A percentile compares a stretch with the other conserved stretches of the same genome.
phyloP scores from a whole-genome alignment of 78 protist genomes.

The Chrysochromulina parva region DNA sequence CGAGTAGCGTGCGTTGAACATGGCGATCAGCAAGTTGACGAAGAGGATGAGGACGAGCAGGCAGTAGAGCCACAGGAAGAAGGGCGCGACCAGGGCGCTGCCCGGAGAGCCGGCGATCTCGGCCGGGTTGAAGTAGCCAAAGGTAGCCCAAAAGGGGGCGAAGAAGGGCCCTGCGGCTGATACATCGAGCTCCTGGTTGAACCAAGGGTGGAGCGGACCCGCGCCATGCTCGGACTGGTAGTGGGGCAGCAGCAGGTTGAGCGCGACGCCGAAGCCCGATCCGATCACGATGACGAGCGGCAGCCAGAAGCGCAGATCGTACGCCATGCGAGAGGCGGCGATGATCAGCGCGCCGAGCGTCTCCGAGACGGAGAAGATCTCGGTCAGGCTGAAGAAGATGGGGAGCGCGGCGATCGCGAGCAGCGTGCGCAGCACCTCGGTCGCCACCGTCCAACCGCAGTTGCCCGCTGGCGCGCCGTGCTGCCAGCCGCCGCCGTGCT shows the following conservation, averaged over 20 bases:
- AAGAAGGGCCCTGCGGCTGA: neutral
- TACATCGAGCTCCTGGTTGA: neutral
- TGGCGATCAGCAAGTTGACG: slow-evolving; percentile 6
- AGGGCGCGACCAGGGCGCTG: neutral
- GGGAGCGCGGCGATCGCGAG: neutral
- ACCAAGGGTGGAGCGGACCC: neutral
- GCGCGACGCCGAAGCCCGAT: neutral
- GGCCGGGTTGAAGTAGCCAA: neutral
- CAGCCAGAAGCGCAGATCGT: neutral
- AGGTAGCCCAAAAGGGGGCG: neutral
- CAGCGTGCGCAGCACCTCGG: neutral
- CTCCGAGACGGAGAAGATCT: neutral
- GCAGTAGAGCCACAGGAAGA: neutral
- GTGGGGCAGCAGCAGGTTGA: neutral
- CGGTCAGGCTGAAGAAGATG: neutral
- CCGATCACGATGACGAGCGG: neutral
- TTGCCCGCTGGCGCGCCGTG: neutral
- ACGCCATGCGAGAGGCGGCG: neutral
- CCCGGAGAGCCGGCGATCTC: neutral
- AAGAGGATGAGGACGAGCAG: neutral
- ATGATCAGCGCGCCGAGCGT: neutral
- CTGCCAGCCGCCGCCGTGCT: too few species aligned
- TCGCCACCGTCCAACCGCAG: neutral
- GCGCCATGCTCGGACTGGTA: neutral
- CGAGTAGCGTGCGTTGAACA: neutral